Evolutionary conservation across 1,284 basidiomycete genomes (phyloP).

Genomic region (Ganoderma boninense): DNA sequence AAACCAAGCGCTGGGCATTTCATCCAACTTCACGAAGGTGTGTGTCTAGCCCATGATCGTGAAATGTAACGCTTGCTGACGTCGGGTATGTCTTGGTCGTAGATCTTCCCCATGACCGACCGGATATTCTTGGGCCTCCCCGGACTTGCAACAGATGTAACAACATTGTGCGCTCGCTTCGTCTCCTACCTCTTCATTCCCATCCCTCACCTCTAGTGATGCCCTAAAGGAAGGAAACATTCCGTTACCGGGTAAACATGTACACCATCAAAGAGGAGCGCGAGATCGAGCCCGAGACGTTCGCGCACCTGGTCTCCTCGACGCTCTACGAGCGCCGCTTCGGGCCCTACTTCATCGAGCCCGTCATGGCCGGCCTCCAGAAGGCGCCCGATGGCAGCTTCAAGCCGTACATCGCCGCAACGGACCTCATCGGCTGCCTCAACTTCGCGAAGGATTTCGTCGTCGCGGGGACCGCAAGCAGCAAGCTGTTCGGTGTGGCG

Average conservation of each 20-base stretch:
- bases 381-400: slow-evolving; percentile 77
- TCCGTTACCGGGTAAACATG: slow-evolving; percentile 97
- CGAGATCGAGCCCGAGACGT: slow-evolving; percentile 95
- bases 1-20: slow-evolving; percentile 88
- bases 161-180: slow-evolving; percentile 77
- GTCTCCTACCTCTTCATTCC: not conserved
- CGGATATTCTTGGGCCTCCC: slow-evolving; percentile 93
- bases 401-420: slow-evolving; percentile 95
- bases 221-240: slow-evolving; percentile 76
- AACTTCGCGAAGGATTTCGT: slow-evolving; percentile 98
- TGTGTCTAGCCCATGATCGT: slow-evolving; percentile 24
- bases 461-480: slow-evolving; percentile 92
- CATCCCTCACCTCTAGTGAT: not conserved
- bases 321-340: slow-evolving; percentile 98
- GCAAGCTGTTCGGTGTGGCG: slow-evolving; percentile 96
- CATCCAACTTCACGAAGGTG: slow-evolving; percentile 95
- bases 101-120: slow-evolving; percentile 97
- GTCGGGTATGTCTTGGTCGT: slow-evolving; percentile 14
- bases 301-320: slow-evolving; percentile 95
- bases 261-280: slow-evolving; percentile 99
- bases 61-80: not conserved
- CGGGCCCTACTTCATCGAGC: slow-evolving; percentile 97
- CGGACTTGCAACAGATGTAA: slow-evolving; percentile 93
- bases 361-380: slow-evolving; percentile 92
- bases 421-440: slow-evolving; percentile 96